phyloP scores from a whole-genome alignment of 768 basidiomycete species.

The Tulasnella sp. region DNA sequence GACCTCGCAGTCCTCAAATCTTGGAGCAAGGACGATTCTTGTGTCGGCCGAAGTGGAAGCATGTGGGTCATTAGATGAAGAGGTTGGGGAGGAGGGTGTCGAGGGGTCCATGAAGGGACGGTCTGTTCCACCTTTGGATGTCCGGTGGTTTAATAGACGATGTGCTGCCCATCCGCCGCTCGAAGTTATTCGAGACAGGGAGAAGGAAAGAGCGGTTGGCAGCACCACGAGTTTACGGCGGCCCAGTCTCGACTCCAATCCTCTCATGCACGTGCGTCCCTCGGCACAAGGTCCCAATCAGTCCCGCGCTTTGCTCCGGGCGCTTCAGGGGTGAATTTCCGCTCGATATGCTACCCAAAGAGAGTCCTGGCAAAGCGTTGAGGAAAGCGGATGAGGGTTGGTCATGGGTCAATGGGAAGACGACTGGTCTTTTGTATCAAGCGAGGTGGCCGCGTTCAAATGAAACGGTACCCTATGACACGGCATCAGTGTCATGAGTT shows the following conservation, averaged over 20 bases:
- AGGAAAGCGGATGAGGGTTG: not conserved
- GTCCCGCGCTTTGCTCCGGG: not conserved
- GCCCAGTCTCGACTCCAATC: conserved; percentile 1
- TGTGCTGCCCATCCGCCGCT: conserved; percentile 2
- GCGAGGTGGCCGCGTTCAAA: not conserved
- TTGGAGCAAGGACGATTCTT: conserved; percentile 41
- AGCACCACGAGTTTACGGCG: not conserved
- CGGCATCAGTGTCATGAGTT: not conserved
- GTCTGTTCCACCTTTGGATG: not conserved
- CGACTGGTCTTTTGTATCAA: not conserved
- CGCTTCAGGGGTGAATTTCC: not conserved
- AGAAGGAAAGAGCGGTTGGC: not conserved
- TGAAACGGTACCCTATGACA: not conserved
- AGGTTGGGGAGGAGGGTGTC: not conserved
- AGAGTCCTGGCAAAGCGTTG: not conserved
- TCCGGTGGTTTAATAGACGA: not conserved
- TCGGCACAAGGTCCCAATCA: not conserved
- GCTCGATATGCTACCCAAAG: not conserved
- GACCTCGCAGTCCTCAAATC: conserved; percentile 74
- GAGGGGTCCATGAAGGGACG: not conserved
- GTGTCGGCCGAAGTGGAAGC: conserved; percentile 3
- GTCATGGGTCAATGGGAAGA: not conserved
- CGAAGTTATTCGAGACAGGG: not conserved
- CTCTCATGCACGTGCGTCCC: conserved; percentile 5
- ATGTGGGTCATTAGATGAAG: not conserved